Base-by-base conservation (phyloP, 352 stramenopile species). In the Pythium folliculosum region DNA sequence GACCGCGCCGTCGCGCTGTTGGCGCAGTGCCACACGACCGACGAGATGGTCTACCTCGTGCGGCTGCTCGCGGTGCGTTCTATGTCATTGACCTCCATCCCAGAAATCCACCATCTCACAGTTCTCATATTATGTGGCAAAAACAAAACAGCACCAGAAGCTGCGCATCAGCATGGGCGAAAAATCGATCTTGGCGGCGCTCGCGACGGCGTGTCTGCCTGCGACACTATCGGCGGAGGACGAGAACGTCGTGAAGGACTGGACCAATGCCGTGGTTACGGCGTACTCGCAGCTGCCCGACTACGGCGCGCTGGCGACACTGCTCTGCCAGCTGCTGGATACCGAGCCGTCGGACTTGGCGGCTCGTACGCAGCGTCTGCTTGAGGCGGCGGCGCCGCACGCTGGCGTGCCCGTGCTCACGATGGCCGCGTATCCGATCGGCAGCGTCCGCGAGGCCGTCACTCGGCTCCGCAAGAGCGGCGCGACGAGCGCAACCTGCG, bases 151-250 rank as follows among this genome's bases (percentile, higher is more conserved):
- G 86, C 86, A 95, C 71, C 86, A 95, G 75, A 92, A 86, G 49
- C 69, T 95, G 17, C 83, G 86, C 43, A 91, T 95, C 63, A 83
- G 78, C 35, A 88, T 93, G 78, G 86, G 84, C 16, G 83, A 90
- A 53, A 95, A 95, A 54, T 92, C 84, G 1, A 89, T 92, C 45
- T 76, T 95, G 16, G 70, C 77, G 13, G 81, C 84, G 9, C 71
- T 95, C 14, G 86, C 84, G 10, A 66, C 80, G 19, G 82, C 83
- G 1, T 82, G 67, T 47, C 32, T 69, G 19, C 60, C 74, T 30
- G 66, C 13, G 43, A 25, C 19, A 5, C 17, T 47, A 30, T 19
- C 22, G 7, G 55, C 38, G 17, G 8, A 17, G 37, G 14, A 59
- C 12, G 32, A 51, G 12, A 89, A 78, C 32, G 32, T 22, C n/a